Evolutionary conservation across 345 rosid species (phyloP), one percentile per base, ranked within the genome.

Genomic region (Atalantia buxifolia): DNA sequence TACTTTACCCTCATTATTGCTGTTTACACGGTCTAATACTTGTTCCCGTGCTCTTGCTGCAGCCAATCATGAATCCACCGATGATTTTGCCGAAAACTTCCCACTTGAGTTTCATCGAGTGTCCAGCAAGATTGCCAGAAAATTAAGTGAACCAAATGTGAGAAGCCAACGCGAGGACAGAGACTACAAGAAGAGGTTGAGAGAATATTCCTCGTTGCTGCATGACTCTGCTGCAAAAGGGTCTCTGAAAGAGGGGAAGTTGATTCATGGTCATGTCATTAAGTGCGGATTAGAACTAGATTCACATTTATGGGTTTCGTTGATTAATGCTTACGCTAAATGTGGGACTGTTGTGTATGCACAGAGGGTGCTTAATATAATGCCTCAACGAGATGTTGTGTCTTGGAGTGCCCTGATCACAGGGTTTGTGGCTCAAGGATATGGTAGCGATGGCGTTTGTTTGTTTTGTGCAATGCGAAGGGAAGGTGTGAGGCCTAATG

Each of bases 311-410:
- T 80, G 87, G 87, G 82, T 77, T 81, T 88, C 90, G 38, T 75
- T 90, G 77, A 66, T 84, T 4, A 84, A 79, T 59, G 73, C 76
- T 7, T 86, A 88, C 14, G 84, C 78, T 0, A 83, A 90, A 73
- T 81, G 89, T 10, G 83, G 85, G 64, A 56, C 69, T 59, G 30
- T 75, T 31, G 36, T n/a, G 3, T 74, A 50, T 59, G 91, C 89
- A 7, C 61, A 83, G 42, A 65, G 65, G 21, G 83, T 83, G 83
- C 76, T 87, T 69, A 88, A 76, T 63, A 57, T 22, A 70, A 84
- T 83, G 92, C 84, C 80, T 62, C 76, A 66, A 33, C 60, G 79
- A 75, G 90, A 89, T 72, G 89, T 87, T 71, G 88, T 89, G 56
- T 82, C 90, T 1, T 89, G 89, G 92, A 81, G 84, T 16, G 81